Evolutionary conservation across 805 yeast genomes (phyloP).

Genomic region (Cyberlindnera galapagoensis): DNA sequence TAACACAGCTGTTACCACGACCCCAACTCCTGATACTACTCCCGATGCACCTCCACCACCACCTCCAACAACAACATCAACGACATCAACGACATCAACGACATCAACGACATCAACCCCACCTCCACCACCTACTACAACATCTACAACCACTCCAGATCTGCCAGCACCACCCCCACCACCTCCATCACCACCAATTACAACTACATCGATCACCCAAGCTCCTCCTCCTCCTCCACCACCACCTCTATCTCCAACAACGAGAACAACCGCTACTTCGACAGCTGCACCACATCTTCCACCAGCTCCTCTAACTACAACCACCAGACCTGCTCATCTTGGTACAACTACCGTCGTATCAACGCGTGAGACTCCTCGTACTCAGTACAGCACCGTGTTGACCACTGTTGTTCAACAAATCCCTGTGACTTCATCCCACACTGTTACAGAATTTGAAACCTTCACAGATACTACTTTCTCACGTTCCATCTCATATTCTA

Average conservation of each 20-base stretch:
- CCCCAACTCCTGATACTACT: slow-evolving; percentile 3
- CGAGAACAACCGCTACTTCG: slow-evolving; percentile 12
- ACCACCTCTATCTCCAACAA: slow-evolving; percentile 9
- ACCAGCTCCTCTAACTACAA: slow-evolving; percentile 12
- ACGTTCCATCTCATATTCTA: slow-evolving; percentile 8
- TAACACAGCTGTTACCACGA: slow-evolving; percentile 11
- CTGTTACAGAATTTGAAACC: slow-evolving; percentile 2
- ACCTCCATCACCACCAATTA: slow-evolving; percentile 12
- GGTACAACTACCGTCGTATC: slow-evolving; percentile 2
- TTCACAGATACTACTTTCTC: slow-evolving; percentile 5
- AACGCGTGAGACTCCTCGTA: slow-evolving; percentile 1
- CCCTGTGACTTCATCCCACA: slow-evolving; percentile 3
- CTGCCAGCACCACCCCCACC: slow-evolving; percentile 4
- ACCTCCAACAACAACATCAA: background rate
- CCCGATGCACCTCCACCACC: no score
- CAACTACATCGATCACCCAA: slow-evolving; percentile 2
- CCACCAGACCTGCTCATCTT: no score
- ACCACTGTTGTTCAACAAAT: slow-evolving; percentile 4
- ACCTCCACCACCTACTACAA: slow-evolving; percentile 1
- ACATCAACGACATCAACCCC: slow-evolving; percentile 4
- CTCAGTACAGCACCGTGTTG: slow-evolving; percentile 5
- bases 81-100: slow-evolving; percentile 5
- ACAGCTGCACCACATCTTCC: slow-evolving; percentile 15
- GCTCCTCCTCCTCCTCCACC: slow-evolving; percentile 4
- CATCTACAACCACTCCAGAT: slow-evolving; percentile 2